Conservation (phyloP, 768 basidiomycete genomes). For the Scleroderma bovista region DNA sequence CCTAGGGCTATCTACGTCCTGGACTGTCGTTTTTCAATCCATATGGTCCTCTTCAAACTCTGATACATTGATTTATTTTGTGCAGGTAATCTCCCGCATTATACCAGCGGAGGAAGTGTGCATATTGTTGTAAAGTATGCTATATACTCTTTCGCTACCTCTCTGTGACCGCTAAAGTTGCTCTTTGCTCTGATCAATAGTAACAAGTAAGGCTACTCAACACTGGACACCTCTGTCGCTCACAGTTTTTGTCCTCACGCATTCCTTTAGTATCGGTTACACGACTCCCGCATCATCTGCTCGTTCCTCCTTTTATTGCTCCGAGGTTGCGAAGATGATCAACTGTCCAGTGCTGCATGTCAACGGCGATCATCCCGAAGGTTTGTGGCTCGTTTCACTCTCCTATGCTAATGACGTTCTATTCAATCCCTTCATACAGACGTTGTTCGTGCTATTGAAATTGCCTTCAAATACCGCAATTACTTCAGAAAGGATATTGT, state of each 20-base stretch:
- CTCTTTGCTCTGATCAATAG: too few relatives aligned
- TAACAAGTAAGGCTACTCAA: slow-evolving; percentile 44
- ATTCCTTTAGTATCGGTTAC: slow-evolving; percentile 68
- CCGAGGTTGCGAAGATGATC: slow-evolving; percentile 86
- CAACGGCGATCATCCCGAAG: slow-evolving; percentile 89
- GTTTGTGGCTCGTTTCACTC: slow-evolving; percentile 23
- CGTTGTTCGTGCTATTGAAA: slow-evolving; percentile 77
- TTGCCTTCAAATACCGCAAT: slow-evolving; percentile 84
- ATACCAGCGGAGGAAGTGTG: slow-evolving; percentile 84
- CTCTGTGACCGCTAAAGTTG: too few relatives aligned
- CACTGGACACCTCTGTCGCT: not conserved
- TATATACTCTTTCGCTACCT: too few relatives aligned
- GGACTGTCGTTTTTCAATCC: too few relatives aligned
- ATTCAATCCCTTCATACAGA: slow-evolving; percentile 38
- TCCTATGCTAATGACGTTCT: not conserved
- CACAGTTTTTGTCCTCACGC: not conserved
- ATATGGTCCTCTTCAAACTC: too few relatives aligned
- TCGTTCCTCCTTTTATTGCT: slow-evolving; percentile 83
- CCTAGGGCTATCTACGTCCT: too few relatives aligned
- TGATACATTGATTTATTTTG: not conserved
- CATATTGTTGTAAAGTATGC: slow-evolving; percentile 89
- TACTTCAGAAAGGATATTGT: slow-evolving; percentile 90
- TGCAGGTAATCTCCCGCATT: slow-evolving; percentile 82
- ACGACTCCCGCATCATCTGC: slow-evolving; percentile 84
- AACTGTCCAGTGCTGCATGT: slow-evolving; percentile 86